Conservation (phyloP, 139 green algal genomes). For the Auxenochlorella pyrenoidosa region DNA sequence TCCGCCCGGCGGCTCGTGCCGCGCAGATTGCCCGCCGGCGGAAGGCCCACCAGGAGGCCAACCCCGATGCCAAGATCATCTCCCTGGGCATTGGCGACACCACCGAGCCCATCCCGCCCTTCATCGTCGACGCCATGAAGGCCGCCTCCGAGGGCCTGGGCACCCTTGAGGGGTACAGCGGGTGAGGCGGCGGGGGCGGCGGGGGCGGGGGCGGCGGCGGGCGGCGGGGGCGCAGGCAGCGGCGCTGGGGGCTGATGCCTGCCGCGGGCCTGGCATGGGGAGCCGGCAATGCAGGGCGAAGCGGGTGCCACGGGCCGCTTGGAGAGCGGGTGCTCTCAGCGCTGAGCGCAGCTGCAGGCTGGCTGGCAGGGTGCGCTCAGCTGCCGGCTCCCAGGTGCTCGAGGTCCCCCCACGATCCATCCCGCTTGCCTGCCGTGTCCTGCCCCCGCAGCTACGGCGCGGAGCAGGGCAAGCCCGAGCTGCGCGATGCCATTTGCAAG, state of each 20-base stretch:
- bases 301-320: too few species aligned
- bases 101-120: conserved; percentile 95
- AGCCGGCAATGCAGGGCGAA: too few species aligned
- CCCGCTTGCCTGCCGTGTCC: not conserved
- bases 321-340: too few species aligned
- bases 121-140: conserved; percentile 89
- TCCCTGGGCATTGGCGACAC: conserved; percentile 98
- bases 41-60: conserved; percentile 86
- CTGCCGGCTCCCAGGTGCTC: not conserved
- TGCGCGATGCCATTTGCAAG: conserved; percentile 85
- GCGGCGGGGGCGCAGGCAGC: not conserved
- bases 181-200: conserved; percentile 49
- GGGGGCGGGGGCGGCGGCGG: not conserved
- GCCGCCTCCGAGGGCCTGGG: conserved; percentile 83
- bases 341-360: too few species aligned
- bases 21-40: conserved; percentile 92
- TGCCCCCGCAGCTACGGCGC: conserved; percentile 87
- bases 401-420: too few species aligned
- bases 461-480: conserved; percentile 87
- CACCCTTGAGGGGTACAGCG: conserved; percentile 95
- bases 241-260: not conserved
- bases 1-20: not conserved
- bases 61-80: conserved; percentile 98
- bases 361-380: not conserved
- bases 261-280: too few species aligned